phyloP scores from a whole-genome alignment of 116 monocot species.

The Cymodocea nodosa region DNA sequence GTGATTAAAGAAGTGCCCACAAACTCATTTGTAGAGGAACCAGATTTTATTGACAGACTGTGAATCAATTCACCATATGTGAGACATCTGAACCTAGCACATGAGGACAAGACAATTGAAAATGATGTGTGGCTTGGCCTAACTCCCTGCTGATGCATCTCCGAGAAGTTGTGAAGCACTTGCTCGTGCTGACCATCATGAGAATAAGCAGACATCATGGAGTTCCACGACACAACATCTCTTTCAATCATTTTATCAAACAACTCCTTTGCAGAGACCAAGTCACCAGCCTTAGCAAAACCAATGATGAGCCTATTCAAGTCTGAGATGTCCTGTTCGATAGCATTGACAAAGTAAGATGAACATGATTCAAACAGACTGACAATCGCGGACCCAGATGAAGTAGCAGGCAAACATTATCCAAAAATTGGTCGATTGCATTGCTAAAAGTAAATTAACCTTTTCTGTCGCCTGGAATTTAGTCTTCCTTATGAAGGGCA shows the following conservation, averaged over 20 bases:
- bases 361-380: neutral
- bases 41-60: conserved; percentile 27
- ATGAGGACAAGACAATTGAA: conserved; percentile 31
- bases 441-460: too few species aligned
- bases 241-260: conserved; percentile 45
- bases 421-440: too few species aligned
- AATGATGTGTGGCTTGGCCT: conserved; percentile 33
- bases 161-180: conserved; percentile 21
- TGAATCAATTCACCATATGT: conserved; percentile 33
- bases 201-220: conserved; percentile 41
- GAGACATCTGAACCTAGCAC: conserved; percentile 28
- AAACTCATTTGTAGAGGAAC: conserved; percentile 29
- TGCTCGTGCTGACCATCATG: conserved; percentile 7
- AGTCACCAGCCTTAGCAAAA: conserved; percentile 22
- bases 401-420: too few species aligned
- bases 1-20: conserved; percentile 52
- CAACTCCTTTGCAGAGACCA: conserved; percentile 22
- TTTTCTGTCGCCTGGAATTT: too few species aligned
- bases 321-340: neutral
- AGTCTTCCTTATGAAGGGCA: too few species aligned
- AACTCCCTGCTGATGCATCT: conserved; percentile 20
- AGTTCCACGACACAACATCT: conserved; percentile 61
- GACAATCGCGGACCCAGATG: too few species aligned
- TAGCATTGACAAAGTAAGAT: neutral
- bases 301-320: conserved; percentile 26